Evolutionary conservation across 169 alveolate genomes (phyloP).

Genomic region (Plasmodium knowlesi): DNA sequence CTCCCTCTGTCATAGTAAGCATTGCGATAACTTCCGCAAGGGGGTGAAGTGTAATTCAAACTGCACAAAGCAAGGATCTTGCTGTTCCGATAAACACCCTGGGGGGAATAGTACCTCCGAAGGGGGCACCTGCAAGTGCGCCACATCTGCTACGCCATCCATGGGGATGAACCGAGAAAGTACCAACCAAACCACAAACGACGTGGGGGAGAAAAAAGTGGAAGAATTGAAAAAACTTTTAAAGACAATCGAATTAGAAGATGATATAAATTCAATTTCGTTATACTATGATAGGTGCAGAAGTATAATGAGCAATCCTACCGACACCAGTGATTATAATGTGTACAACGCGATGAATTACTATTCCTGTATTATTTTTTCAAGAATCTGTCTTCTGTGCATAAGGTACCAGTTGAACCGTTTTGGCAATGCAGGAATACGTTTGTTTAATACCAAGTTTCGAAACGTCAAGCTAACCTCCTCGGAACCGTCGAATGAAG

Average conservation of each 20-base stretch:
- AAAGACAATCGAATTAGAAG: constrained; percentile 30
- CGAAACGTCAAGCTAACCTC: constrained; percentile 45
- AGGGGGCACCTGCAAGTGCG: background rate
- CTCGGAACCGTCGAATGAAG: constrained; percentile 64
- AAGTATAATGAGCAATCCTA: constrained; percentile 3
- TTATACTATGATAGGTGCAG: constrained; percentile 22
- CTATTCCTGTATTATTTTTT: constrained; percentile 37
- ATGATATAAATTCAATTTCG: constrained; percentile 48
- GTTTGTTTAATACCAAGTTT: constrained; percentile 51
- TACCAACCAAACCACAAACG: background rate
- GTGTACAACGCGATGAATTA: constrained; percentile 15
- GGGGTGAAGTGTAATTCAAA: background rate
- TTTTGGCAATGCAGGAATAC: constrained; percentile 51
- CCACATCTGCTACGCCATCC: background rate
- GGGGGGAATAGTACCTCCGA: background rate
- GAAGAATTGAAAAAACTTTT: constrained; percentile 12
- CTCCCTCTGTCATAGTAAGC: background rate
- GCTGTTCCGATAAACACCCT: background rate
- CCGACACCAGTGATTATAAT: background rate
- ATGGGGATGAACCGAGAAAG: background rate
- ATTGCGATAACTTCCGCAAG: background rate
- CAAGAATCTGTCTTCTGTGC: constrained; percentile 59
- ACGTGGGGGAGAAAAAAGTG: constrained; percentile 11
- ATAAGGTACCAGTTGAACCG: constrained; percentile 63
- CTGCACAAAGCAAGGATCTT: background rate